Conservation (phyloP, 2,329 filamentous ascomycete genomes). For the Purpureocillium takamizusanense region DNA sequence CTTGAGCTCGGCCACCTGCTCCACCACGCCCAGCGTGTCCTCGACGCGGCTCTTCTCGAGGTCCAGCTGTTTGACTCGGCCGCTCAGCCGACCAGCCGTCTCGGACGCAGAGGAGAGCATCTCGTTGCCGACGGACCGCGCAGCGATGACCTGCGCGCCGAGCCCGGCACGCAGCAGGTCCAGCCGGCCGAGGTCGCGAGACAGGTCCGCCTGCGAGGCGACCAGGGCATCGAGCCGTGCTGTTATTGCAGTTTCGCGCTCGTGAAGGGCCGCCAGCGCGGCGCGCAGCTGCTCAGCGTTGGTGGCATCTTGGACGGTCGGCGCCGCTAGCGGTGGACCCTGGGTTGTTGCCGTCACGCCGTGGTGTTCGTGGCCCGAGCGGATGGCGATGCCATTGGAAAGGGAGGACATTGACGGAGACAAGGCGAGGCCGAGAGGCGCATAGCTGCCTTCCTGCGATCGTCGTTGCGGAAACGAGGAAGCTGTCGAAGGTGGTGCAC, state of each 20-base stretch:
- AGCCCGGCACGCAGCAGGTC: constrained; percentile 85
- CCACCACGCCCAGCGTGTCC: constrained; percentile 81
- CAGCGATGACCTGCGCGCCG: constrained; percentile 76
- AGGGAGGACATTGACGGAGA: constrained; percentile 37
- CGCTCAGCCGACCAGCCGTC: constrained; percentile 78
- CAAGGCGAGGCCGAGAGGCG: constrained; percentile 26
- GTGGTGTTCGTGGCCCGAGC: constrained; percentile 21
- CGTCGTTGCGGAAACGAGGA: too few species aligned
- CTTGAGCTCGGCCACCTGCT: constrained; percentile 94
- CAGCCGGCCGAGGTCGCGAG: constrained; percentile 75
- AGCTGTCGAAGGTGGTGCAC: too few species aligned
- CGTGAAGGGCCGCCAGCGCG: constrained; percentile 65
- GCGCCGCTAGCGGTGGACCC: constrained; percentile 12
- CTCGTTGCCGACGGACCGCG: constrained; percentile 74
- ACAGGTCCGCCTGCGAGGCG: constrained; percentile 76
- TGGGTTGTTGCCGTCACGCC: constrained; percentile 15
- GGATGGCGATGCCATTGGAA: constrained; percentile 32
- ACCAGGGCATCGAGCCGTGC: constrained; percentile 67
- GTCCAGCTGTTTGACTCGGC: constrained; percentile 79
- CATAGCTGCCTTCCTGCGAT: constrained; percentile 26
- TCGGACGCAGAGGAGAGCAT: constrained; percentile 83
- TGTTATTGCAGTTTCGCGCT: constrained; percentile 66
- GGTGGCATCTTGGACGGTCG: constrained; percentile 56
- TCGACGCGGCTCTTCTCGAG: constrained; percentile 87
- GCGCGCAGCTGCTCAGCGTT: constrained; percentile 73